Evolutionary conservation across 345 rosid species (phyloP), one percentile per base, ranked within the genome.

Genomic region (Acer negundo): DNA sequence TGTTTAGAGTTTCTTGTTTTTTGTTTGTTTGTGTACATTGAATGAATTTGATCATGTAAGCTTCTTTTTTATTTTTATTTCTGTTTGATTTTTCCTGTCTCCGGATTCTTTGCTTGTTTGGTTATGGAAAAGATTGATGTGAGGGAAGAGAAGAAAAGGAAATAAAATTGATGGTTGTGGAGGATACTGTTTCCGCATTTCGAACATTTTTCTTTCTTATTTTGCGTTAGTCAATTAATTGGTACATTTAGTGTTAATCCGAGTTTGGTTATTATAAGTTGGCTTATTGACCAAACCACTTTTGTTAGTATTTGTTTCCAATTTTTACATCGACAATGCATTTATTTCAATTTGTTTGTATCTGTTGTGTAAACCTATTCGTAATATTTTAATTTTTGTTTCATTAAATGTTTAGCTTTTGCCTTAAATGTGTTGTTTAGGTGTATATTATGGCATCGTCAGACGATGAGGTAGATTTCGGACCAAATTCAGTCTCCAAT

Each of bases 401-500:
- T 56, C 55, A 49, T 49, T 17, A 15, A 55, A 17, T 71, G 7
- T 5, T 62, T 23, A 28, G 42, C 26, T 62, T 62, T 15, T 46
- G 58, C 24, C 24, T 23, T 74, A 22, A 47, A 28, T 11, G 23
- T 63, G 46, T 79, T 51, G 44, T 58, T 55, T 38, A 47, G 78
- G 70, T 61, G 56, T 47, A 10, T 10, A 55, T 66, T 46, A 91
- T 89, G 95, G 86, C 78, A 3, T 89, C 87, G 13, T 91, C 92
- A 4, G 97, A 92, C 42, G 99, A 95, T 10, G 98, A 95, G 81
- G 89, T 76, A n/a, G 92, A 86, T 63, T 28, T 58, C 64, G 66
- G 78, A 66, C 90, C 87, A 28, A 84, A 66, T 40, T 83, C 85
- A 0, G 98, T 91, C n/a, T 82, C 91, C 0, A 84, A 79, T 69